Evolutionary conservation across 805 yeast species (phyloP).

Genomic region (Wickerhamia fluorescens): DNA sequence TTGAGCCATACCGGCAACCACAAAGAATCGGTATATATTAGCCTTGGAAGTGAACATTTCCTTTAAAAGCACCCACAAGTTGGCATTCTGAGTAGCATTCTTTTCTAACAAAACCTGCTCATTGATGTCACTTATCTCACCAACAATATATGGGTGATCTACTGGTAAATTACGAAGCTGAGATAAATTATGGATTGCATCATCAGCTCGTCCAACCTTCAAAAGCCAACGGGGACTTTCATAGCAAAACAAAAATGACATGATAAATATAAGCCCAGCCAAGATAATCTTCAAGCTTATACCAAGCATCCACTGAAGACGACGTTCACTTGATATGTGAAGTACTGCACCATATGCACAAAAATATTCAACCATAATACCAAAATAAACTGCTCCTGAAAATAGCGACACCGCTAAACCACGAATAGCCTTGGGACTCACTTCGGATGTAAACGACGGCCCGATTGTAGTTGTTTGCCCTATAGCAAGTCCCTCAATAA

Average conservation of each 20-base stretch:
- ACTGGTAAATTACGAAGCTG: conserved; percentile 13
- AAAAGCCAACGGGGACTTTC: conserved; percentile 20
- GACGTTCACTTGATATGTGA: conserved; percentile 9
- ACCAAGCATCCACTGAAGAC: conserved; percentile 16
- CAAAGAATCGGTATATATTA: conserved; percentile 16
- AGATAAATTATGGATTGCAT: conserved; percentile 13
- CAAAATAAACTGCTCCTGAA: conserved; percentile 19
- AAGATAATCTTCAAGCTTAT: conserved; percentile 14
- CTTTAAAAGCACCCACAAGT: conserved; percentile 7
- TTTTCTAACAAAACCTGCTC: conserved; percentile 15
- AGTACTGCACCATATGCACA: conserved; percentile 44
- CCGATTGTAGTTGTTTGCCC: conserved; percentile 21
- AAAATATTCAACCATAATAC: conserved; percentile 15
- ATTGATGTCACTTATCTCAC: conserved; percentile 17
- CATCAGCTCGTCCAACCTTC: conserved; percentile 12
- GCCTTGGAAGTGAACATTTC: conserved; percentile 12
- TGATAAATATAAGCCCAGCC: conserved; percentile 14
- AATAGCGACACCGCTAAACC: conserved; percentile 17
- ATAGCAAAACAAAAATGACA: conserved; percentile 12
- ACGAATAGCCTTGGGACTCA: conserved; percentile 16
- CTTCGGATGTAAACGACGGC: conserved; percentile 18
- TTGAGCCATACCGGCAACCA: conserved; percentile 12
- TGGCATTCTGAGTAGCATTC: conserved; percentile 11
- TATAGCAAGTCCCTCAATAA: conserved; percentile 18
- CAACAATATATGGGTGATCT: conserved; percentile 18